A percentile compares a stretch with the other conserved stretches of the same genome.
phyloP scores from a whole-genome alignment of 495 filamentous ascomycete species.

The Cudoniella acicularis region DNA sequence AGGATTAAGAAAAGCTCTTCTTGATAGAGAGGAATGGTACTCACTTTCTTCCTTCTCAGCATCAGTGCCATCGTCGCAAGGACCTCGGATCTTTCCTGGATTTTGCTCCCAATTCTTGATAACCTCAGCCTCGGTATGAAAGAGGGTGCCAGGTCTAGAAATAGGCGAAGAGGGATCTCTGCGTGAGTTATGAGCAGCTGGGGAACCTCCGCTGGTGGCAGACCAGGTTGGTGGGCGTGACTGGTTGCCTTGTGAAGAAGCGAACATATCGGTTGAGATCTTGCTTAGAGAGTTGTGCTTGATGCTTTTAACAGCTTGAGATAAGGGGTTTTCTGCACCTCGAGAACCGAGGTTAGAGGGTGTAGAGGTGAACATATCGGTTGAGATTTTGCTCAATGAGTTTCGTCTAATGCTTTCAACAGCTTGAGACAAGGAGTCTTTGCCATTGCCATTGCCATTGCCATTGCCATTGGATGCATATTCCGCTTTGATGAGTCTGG shows the following conservation, averaged over 20 bases:
- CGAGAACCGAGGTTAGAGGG: too few relatives aligned
- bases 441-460: too few relatives aligned
- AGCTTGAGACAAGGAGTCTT: too few relatives aligned
- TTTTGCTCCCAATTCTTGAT: neutral
- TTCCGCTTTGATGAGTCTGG: too few relatives aligned
- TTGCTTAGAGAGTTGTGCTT: neutral
- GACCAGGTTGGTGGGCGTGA: neutral
- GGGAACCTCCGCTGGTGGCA: neutral
- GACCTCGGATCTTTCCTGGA: neutral
- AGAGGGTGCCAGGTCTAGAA: neutral
- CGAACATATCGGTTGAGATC: neutral
- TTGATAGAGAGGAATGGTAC: neutral
- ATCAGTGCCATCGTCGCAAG: neutral
- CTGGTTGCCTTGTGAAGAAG: too few relatives aligned
- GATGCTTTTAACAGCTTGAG: too few relatives aligned
- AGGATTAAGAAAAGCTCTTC: neutral
- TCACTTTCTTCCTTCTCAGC: conserved; percentile 8
- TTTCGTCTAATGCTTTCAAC: too few relatives aligned
- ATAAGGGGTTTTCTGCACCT: too few relatives aligned
- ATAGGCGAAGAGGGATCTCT: too few relatives aligned
- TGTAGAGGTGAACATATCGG: neutral
- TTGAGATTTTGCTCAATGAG: neutral
- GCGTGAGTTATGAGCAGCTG: too few relatives aligned
- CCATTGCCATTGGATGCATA: too few relatives aligned
- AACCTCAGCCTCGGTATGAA: neutral